Conservation (phyloP, 306 rosid genomes). For the Hippophae tibetana region DNA sequence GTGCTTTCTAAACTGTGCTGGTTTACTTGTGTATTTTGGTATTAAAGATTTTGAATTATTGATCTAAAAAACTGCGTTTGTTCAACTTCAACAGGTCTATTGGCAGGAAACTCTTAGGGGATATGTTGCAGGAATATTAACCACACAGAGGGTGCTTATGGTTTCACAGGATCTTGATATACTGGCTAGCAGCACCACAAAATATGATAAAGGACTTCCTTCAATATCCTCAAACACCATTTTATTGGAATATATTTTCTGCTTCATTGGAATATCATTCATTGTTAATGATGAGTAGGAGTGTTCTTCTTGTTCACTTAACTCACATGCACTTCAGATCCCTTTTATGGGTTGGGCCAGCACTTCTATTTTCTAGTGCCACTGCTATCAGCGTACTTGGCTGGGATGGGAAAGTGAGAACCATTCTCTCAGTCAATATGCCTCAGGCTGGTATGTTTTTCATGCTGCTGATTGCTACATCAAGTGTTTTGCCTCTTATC, state of each 20-base stretch:
- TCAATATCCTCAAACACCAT: conserved; percentile 62
- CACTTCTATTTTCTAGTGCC: conserved; percentile 92
- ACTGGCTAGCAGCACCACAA: conserved; percentile 67
- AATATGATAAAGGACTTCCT: conserved; percentile 90
- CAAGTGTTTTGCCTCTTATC: neutral
- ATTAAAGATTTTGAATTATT: conserved; percentile 12
- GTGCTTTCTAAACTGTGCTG: conserved; percentile 6
- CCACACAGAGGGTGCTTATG: conserved; percentile 79
- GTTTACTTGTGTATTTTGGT: conserved; percentile 7
- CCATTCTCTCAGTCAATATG: conserved; percentile 74
- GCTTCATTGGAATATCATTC: neutral
- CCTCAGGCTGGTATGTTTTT: conserved; percentile 61
- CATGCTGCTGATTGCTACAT: conserved; percentile 19
- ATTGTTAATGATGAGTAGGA: conserved; percentile 4
- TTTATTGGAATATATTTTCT: conserved; percentile 6
- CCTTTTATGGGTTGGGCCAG: conserved; percentile 94
- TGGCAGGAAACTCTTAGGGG: conserved; percentile 99
- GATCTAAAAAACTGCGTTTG: conserved; percentile 9
- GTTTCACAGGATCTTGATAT: conserved; percentile 80
- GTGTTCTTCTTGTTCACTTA: conserved; percentile 39
- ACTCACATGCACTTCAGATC: conserved; percentile 77
- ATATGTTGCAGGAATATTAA: conserved; percentile 82
- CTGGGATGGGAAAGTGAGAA: conserved; percentile 96
- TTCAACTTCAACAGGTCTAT: conserved; percentile 57
- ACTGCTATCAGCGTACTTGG: conserved; percentile 81